Evolutionary conservation across 1,284 basidiomycete genomes (phyloP).

Genomic region (Flammula alnicola): DNA sequence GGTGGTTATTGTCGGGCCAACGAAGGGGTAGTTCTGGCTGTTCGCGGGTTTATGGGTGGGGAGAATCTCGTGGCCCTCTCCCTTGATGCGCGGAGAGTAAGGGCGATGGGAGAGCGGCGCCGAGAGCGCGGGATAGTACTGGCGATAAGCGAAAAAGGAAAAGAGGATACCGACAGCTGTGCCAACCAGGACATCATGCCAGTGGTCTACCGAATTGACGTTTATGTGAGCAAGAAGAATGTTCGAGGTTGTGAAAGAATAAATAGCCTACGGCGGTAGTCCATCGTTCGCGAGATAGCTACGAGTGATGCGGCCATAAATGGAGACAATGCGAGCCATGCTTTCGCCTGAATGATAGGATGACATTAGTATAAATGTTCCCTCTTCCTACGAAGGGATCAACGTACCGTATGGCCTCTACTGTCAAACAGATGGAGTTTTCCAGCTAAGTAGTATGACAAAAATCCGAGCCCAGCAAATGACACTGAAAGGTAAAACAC

Average conservation of each 20-base stretch:
- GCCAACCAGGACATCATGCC: conserved; percentile 88
- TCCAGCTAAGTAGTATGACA: conserved; percentile 88
- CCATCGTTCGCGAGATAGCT: conserved; percentile 91
- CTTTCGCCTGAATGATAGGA: conserved; percentile 60
- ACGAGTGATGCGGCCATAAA: conserved; percentile 84
- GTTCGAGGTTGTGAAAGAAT: background rate
- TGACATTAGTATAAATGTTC: conserved; percentile 2
- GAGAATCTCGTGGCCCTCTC: conserved; percentile 45
- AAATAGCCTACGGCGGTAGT: conserved; percentile 73
- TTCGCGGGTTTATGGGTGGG: conserved; percentile 35
- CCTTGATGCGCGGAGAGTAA: conserved; percentile 71
- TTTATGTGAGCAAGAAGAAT: background rate
- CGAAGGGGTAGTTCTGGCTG: conserved; percentile 5
- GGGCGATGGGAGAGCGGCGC: conserved; percentile 72
- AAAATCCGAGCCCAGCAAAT: conserved; percentile 91
- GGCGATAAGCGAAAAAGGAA: conserved; percentile 82
- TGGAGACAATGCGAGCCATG: conserved; percentile 83
- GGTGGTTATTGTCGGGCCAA: background rate
- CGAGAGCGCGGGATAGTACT: conserved; percentile 73
- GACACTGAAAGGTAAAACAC: conserved; percentile 67
- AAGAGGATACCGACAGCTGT: conserved; percentile 74
- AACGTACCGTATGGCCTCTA: conserved; percentile 75
- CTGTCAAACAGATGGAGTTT: conserved; percentile 92
- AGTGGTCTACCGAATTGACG: conserved; percentile 65
- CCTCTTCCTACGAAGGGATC: conserved; percentile 4